A percentile compares a stretch with the other conserved stretches of the same genome.
These are phyloP conservation scores for Fusarium mundagurra DNA, from an alignment of 2,329 filamentous ascomycete species.

Conservation along the genomic window DNA sequence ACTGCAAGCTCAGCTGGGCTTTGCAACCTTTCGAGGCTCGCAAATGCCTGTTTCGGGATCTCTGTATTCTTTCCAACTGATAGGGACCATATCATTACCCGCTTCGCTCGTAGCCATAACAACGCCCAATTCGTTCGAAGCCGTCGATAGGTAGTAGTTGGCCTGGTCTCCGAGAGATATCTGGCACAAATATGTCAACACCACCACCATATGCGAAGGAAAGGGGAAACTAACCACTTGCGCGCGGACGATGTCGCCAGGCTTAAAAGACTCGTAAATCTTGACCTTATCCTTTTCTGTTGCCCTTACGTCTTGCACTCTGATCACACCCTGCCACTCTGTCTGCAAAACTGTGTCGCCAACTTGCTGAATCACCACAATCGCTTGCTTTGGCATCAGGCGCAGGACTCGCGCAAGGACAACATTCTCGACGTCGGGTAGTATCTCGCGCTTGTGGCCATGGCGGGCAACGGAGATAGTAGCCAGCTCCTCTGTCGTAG, in stretches of 20 bases:
- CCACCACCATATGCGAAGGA: not conserved
- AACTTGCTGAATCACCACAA: conserved; percentile 86
- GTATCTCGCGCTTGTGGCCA: conserved; percentile 70
- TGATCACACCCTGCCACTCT: conserved; percentile 86
- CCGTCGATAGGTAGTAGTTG: conserved; percentile 95
- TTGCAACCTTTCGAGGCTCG: conserved; percentile 91
- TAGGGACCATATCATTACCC: conserved; percentile 90
- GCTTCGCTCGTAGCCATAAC: conserved; percentile 91
- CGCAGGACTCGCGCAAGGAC: conserved; percentile 89
- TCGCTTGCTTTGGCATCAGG: conserved; percentile 85
- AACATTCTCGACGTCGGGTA: conserved; percentile 82
- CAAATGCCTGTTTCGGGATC: conserved; percentile 80
- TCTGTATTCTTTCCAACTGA: conserved; percentile 94
- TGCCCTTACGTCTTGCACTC: conserved; percentile 89
- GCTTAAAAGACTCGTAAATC: conserved; percentile 89
- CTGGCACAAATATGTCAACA: conserved; percentile 49
- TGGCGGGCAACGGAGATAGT: conserved; percentile 66
- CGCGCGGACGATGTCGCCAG: conserved; percentile 90
- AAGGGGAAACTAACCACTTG: conserved; percentile 69
- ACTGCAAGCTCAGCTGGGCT: conserved; percentile 74
- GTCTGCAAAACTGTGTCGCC: conserved; percentile 76
- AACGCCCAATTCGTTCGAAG: conserved; percentile 89
- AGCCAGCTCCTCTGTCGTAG: conserved; percentile 56
- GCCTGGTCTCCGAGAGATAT: conserved; percentile 93
- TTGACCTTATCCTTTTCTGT: conserved; percentile 96